Evolutionary conservation across 1,284 basidiomycete genomes (phyloP), one percentile per base, ranked within the genome.

Genomic region (Austropuccinia psidii): DNA sequence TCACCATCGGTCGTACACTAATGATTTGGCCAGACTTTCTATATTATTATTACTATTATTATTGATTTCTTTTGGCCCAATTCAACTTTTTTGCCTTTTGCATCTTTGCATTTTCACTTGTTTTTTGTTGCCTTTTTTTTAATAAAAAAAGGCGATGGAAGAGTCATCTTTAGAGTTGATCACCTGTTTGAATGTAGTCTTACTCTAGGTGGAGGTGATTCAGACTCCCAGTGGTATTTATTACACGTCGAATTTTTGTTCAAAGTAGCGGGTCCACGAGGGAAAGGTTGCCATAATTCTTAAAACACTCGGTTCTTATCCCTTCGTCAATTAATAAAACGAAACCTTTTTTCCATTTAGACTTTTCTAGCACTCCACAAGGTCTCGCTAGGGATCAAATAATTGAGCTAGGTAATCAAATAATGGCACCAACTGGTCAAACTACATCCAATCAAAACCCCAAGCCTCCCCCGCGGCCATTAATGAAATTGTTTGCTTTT

Each of bases 181-280:
- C 37, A 58, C 31, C 47, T 72, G 58, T 72, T 72, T 37, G 57
- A 72, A 62, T 60, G 57, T 41, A 62, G 58, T 52, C 54, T 58
- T 24, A 72, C 68, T 41, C 17, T 72, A 13, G 43, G 58, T 35
- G 68, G 68, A 47, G 55, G 43, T 19, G 55, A 54, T 31, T n/a
- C 58, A 70, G 83, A 85, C 35, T 88, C 89, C 74, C 86, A 87
- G 0, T 93, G 91, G 91, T 92, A 90, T 80, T 88, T 91, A 77
- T 86, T 89, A 9, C 84, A 87, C 75, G 86, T 90, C 1, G 87
- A 88, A 77, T 93, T 91, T 77, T 82, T 89, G 37, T 87, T 92
- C 75, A 85, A 82, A n/a, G 84, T 91, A 6, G 87, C 87, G 27
- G 88, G 87, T 29, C 68, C 68, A 31, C 55, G 45, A 31, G 68